Conservation (phyloP, 2,329 filamentous ascomycete species). For the Rhinocladiella similis region DNA sequence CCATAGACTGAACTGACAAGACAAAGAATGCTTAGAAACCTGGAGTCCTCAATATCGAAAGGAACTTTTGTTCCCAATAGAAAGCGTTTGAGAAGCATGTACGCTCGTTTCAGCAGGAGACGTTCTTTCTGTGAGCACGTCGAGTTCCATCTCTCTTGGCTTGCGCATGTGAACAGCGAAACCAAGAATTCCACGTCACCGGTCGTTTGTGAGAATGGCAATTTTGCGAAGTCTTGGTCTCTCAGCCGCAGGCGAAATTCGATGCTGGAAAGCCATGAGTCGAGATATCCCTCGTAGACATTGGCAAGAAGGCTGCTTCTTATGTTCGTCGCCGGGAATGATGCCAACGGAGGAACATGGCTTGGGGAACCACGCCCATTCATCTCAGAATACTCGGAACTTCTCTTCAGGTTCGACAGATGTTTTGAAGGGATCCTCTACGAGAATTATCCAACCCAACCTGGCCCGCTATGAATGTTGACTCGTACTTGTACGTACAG, state of each 20-base stretch:
- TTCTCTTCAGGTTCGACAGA: too few species aligned
- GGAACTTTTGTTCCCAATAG: conserved; percentile 41
- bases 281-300: conserved; percentile 75
- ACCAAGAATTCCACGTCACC: conserved; percentile 22
- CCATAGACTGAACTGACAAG: conserved; percentile 17
- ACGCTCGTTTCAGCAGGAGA: conserved; percentile 62
- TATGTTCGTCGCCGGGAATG: not conserved
- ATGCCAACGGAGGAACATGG: conserved; percentile 66
- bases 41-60: conserved; percentile 8
- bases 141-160: not conserved
- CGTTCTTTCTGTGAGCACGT: conserved; percentile 24
- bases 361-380: conserved; percentile 14
- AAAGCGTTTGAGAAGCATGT: conserved; percentile 63
- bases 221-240: conserved; percentile 58
- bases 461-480: too few species aligned
- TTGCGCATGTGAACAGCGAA: conserved; percentile 13
- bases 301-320: conserved; percentile 60
- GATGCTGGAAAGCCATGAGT: conserved; percentile 72
- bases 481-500: too few species aligned
- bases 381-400: conserved; percentile 8
- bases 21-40: conserved; percentile 20
- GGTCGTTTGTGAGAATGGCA: conserved; percentile 29
- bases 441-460: too few species aligned
- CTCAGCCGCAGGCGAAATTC: conserved; percentile 64
- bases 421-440: too few species aligned